These are phyloP conservation scores for Kandelia obovata DNA, from an alignment of 345 rosid species.

Conservation along the genomic window DNA sequence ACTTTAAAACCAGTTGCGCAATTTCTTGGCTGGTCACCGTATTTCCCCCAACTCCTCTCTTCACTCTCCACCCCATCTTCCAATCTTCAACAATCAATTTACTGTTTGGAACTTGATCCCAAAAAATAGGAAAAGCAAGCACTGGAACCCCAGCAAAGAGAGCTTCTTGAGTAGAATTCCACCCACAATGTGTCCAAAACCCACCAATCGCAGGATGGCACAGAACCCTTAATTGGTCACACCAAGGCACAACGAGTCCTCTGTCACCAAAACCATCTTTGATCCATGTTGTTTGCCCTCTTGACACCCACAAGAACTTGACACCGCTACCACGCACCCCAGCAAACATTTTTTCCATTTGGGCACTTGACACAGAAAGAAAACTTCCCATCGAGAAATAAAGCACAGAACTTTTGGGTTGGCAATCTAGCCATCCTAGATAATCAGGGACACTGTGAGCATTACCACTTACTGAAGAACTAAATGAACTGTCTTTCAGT, in stretches of 20 bases:
- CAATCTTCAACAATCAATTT: slow-evolving; percentile 23
- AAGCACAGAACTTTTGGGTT: slow-evolving; percentile 22
- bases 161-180: slow-evolving; percentile 29
- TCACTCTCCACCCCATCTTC: slow-evolving; percentile 27
- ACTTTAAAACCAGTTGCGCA: slow-evolving; percentile 12
- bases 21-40: slow-evolving; percentile 18
- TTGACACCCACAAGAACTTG: slow-evolving; percentile 20
- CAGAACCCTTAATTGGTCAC: slow-evolving; percentile 27
- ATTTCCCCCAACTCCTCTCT: background rate
- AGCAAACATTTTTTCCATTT: slow-evolving; percentile 18
- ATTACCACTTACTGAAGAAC: background rate
- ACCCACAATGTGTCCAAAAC: slow-evolving; percentile 33
- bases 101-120: slow-evolving; percentile 24
- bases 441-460: background rate
- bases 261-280: background rate
- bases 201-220: slow-evolving; percentile 28
- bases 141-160: slow-evolving; percentile 27
- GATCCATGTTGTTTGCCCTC: slow-evolving; percentile 1
- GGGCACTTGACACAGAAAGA: slow-evolving; percentile 20
- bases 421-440: slow-evolving; percentile 19
- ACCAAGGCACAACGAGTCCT: slow-evolving; percentile 27
- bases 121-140: slow-evolving; percentile 24
- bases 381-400: slow-evolving; percentile 32
- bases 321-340: slow-evolving; percentile 17
- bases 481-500: background rate